Base-by-base conservation (phyloP, 2,329 filamentous ascomycete species). In the Leptographium galeiforme region DNA sequence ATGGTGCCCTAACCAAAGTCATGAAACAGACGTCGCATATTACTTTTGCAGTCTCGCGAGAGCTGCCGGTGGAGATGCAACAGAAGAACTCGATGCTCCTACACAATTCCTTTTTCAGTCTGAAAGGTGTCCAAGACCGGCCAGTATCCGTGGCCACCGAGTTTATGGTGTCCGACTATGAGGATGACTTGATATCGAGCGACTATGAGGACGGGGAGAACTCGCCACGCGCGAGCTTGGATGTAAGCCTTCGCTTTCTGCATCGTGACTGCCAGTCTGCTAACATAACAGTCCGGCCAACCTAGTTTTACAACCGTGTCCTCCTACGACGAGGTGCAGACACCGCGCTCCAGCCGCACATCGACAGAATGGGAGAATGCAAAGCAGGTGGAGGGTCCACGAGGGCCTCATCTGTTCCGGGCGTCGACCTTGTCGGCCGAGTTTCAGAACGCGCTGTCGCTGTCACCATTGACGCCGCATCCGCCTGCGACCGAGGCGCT, bases 251-350 rank as follows among this genome's bases (percentile, higher is more conserved):
- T 19, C 33, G 30, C 8, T 33, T 40, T 19, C 7, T 12, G 16
- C 10, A 44, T 30, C 25, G 3, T 39, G 14, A 16, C 14, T 8
- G 32, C 8, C 7, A 8, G 19, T 25, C 5, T 25, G 25, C 50
- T 52, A 14, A 52, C 34, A 12, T 7, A 1, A 12, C 63, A 89
- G 85, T 76, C 79, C 57, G 78, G 76, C 61, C 79, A 86, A 62
- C 81, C 80, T 56, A 94, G 88, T 71, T 81, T 90, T 64, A 91
- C 88, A 4, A 95, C 90, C 2, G 74, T 93, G 40, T 95, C 89
- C 8, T 91, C 88, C 1, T 89, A 86, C 62, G 89, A 94, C 63
- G 89, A 95, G 65, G 77, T 83, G 4, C 80, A 81, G 34, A 95
- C 90, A 32, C 90, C 90, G 18, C 78, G 80, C 57, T 85, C 85